phyloP scores from a whole-genome alignment of 192 early-diverging fungal genomes.

The Ramicandelaber brevisporus region DNA sequence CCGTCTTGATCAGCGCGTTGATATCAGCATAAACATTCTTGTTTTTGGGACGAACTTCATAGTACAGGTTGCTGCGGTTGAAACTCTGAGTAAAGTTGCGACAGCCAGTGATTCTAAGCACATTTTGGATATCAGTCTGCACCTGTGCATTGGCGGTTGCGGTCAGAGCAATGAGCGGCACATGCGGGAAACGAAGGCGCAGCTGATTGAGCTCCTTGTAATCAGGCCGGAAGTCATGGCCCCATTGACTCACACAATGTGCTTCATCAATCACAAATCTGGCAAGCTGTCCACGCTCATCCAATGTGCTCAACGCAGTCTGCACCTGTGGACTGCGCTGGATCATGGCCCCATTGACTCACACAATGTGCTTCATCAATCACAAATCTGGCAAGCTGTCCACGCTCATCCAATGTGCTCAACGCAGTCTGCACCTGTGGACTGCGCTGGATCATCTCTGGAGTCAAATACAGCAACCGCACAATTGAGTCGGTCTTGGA shows the following conservation, averaged over 20 bases:
- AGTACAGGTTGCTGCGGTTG: constrained; percentile 65
- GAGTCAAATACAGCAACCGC: constrained; percentile 69
- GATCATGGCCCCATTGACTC: constrained; percentile 93
- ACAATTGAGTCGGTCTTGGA: constrained; percentile 13
- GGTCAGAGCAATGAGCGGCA: constrained; percentile 84
- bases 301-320: constrained; percentile 13
- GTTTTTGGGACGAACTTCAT: constrained; percentile 38
- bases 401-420: constrained; percentile 23
- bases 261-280: constrained; percentile 93
- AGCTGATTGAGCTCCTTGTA: constrained; percentile 53
- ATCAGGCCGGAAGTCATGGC: constrained; percentile 90
- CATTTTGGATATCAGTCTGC: constrained; percentile 48
- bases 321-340: constrained; percentile 20
- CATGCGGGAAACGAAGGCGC: constrained; percentile 34
- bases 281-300: constrained; percentile 32
- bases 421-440: constrained; percentile 24
- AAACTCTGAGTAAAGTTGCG: constrained; percentile 58
- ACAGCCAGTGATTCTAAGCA: constrained; percentile 43
- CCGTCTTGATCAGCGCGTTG: constrained; percentile 29
- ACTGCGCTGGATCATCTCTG: constrained; percentile 55
- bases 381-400: constrained; percentile 60
- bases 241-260: constrained; percentile 91
- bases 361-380: constrained; percentile 96
- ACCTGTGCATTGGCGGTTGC: constrained; percentile 86
- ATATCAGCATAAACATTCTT: constrained; percentile 43